These are phyloP conservation scores for Malassezia furfur DNA, from an alignment of 1,284 basidiomycete species.

Conservation along the genomic window DNA sequence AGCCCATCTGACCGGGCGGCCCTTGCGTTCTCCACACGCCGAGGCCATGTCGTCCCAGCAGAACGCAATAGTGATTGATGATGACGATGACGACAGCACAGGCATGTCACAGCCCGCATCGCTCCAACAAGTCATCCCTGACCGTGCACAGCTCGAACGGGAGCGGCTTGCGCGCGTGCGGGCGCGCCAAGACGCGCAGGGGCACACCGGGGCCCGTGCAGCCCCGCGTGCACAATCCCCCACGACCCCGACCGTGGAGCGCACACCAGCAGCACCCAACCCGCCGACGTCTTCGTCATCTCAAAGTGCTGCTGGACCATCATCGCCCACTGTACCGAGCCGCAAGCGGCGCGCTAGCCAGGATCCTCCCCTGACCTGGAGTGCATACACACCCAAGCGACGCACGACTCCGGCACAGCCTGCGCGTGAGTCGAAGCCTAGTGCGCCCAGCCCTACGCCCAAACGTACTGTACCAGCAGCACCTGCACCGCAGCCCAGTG, in stretches of 20 bases:
- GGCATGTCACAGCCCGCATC: not conserved
- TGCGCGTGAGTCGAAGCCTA: too few relatives aligned
- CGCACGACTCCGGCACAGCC: not conserved
- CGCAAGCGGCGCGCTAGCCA: not conserved
- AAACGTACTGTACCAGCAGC: too few relatives aligned
- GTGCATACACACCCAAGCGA: not conserved
- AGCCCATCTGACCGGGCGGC: too few relatives aligned
- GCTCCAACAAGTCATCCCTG: constrained; percentile 19
- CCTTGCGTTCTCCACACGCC: not conserved
- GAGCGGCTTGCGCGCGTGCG: constrained; percentile 28
- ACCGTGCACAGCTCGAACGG: constrained; percentile 31
- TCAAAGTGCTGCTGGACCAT: too few relatives aligned
- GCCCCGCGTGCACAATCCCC: too few relatives aligned
- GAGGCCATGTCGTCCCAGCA: not conserved
- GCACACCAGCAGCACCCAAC: too few relatives aligned
- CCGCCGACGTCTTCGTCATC: too few relatives aligned
- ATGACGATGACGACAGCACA: not conserved
- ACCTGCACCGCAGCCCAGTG: too few relatives aligned
- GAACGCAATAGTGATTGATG: not conserved
- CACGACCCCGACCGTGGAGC: too few relatives aligned
- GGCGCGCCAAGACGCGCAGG: constrained; percentile 8
- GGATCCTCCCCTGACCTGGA: not conserved
- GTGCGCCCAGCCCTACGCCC: too few relatives aligned
- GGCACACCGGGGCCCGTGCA: too few relatives aligned
- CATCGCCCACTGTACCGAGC: too few relatives aligned